phyloP scores from a whole-genome alignment of 305 asterid genomes.

The Fraxinus paxiana region DNA sequence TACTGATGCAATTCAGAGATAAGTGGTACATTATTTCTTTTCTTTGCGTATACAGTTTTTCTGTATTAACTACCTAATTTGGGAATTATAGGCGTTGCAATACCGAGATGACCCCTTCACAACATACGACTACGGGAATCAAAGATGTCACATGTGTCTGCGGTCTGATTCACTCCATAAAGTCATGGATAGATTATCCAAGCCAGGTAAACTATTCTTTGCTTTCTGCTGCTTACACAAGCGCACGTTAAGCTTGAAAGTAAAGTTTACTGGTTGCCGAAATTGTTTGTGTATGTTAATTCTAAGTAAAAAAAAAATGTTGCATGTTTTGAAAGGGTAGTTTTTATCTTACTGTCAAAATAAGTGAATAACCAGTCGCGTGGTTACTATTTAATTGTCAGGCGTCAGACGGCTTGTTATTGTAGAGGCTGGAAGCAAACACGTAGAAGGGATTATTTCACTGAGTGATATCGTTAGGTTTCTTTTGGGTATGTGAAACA shows the following conservation, averaged over 20 bases:
- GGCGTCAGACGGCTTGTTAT: conserved; percentile 83
- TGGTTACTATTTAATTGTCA: conserved; percentile 18
- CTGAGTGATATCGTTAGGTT: conserved; percentile 72
- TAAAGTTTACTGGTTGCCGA: background rate
- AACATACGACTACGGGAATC: conserved; percentile 41
- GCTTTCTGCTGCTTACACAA: background rate
- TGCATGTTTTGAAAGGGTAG: background rate
- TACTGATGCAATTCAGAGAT: background rate
- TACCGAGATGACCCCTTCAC: conserved; percentile 66
- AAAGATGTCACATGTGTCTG: conserved; percentile 91
- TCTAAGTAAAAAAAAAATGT: background rate
- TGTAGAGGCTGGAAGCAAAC: conserved; percentile 97
- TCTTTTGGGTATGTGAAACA: conserved; percentile 46
- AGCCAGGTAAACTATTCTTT: conserved; percentile 52
- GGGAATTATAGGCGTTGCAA: conserved; percentile 53
- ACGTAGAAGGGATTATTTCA: conserved; percentile 79
- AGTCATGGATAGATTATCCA: conserved; percentile 77
- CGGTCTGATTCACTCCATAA: conserved; percentile 71
- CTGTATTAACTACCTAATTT: background rate
- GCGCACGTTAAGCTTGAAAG: background rate
- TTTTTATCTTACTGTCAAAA: background rate
- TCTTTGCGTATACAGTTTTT: background rate
- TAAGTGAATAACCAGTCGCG: background rate
- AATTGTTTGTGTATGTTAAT: background rate
- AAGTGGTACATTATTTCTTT: background rate